These are phyloP conservation scores for Penicillium hordei DNA, from an alignment of 2,329 filamentous ascomycete species.

Conservation along the genomic window DNA sequence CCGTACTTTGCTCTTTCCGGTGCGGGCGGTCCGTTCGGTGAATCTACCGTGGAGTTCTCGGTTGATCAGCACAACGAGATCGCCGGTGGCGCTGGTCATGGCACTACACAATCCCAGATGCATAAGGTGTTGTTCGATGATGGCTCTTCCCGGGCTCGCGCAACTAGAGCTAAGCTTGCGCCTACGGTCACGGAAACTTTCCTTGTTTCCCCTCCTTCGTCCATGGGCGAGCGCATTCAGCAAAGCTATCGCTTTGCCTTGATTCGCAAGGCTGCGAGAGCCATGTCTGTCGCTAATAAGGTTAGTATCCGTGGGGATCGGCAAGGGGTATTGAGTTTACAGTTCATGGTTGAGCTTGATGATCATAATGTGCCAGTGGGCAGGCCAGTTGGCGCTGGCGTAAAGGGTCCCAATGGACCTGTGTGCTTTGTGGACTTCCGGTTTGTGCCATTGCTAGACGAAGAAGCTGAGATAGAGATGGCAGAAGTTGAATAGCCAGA, in stretches of 20 bases:
- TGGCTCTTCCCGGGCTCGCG: constrained; percentile 35
- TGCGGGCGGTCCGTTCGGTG: constrained; percentile 58
- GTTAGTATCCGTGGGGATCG: constrained; percentile 85
- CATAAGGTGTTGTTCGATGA: constrained; percentile 40
- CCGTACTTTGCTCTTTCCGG: constrained; percentile 76
- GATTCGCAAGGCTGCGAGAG: constrained; percentile 78
- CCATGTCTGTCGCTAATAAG: constrained; percentile 92
- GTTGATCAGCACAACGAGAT: constrained; percentile 43
- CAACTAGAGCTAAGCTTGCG: constrained; percentile 37
- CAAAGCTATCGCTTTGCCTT: constrained; percentile 86
- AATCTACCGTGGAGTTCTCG: constrained; percentile 61
- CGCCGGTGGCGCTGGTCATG: constrained; percentile 21
- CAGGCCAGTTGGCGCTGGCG: constrained; percentile 24
- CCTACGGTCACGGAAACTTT: constrained; percentile 52
- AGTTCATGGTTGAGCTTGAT: constrained; percentile 93
- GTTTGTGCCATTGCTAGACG: constrained; percentile 48
- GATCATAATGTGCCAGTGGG: constrained; percentile 44
- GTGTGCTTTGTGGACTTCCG: constrained; percentile 51
- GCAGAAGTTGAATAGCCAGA: constrained; percentile 10
- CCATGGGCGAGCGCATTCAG: constrained; percentile 59
- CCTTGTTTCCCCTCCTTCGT: constrained; percentile 59
- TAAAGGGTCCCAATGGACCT: constrained; percentile 27
- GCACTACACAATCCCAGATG: constrained; percentile 19
- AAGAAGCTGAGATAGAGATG: constrained; percentile 34
- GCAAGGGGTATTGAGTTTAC: constrained; percentile 87